phyloP scores from a whole-genome alignment of 768 basidiomycete genomes.

The Candolleomyces aberdarensis region DNA sequence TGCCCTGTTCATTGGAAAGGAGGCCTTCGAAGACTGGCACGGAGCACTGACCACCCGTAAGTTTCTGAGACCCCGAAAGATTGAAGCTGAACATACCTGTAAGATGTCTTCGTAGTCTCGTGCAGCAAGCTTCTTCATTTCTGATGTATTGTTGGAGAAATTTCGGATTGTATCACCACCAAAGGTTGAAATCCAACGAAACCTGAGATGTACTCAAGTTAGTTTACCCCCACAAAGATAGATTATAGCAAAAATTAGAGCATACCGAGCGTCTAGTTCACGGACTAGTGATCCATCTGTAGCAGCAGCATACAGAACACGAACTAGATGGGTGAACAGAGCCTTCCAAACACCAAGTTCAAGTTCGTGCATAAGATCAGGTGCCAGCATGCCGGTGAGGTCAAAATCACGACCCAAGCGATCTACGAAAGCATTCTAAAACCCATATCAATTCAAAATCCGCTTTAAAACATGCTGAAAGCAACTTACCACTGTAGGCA shows the following conservation, averaged over 20 bases:
- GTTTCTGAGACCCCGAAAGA: too few species aligned
- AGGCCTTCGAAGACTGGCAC: not conserved
- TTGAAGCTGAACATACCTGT: slow-evolving; percentile 20
- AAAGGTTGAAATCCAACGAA: slow-evolving; percentile 20
- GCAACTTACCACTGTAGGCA: too few species aligned
- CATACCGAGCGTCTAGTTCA: slow-evolving; percentile 22
- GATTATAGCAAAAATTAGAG: too few species aligned
- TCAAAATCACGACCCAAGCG: too few species aligned
- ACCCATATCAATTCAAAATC: too few species aligned
- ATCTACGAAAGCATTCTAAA: too few species aligned
- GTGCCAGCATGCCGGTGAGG: slow-evolving; percentile 20
- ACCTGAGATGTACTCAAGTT: too few species aligned
- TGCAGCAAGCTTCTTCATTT: slow-evolving; percentile 29
- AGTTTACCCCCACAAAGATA: too few species aligned
- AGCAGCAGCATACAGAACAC: slow-evolving; percentile 28
- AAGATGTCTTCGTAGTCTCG: slow-evolving; percentile 37
- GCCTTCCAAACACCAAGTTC: slow-evolving; percentile 38
- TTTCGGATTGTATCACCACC: slow-evolving; percentile 23
- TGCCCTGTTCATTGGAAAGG: not conserved
- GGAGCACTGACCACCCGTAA: not conserved
- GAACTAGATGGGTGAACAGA: slow-evolving; percentile 31
- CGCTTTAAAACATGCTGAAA: too few species aligned
- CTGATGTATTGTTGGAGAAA: slow-evolving; percentile 27
- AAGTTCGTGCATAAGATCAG: slow-evolving; percentile 38
- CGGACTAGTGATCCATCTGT: slow-evolving; percentile 16